A percentile compares a stretch with the other conserved stretches of the same genome.
phyloP scores from a whole-genome alignment of 768 basidiomycete genomes.

The Glaciozyma martinii region DNA sequence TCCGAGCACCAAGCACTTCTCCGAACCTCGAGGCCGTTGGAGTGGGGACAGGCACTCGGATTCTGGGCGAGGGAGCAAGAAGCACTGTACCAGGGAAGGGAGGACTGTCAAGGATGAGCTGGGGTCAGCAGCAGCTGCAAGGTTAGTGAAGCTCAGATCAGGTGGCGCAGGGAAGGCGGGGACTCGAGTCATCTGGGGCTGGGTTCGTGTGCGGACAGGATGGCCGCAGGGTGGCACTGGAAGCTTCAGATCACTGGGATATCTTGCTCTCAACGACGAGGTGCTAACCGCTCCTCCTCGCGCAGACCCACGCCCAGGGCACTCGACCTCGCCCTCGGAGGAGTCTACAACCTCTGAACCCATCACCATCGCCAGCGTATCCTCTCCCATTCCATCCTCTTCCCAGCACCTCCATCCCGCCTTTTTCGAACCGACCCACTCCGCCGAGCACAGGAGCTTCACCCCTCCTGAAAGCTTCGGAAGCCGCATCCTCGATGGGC shows the following conservation, averaged over 20 bases:
- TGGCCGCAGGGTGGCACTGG: no score
- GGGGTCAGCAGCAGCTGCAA: not conserved
- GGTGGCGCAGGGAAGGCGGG: not conserved
- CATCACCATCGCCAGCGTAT: not conserved
- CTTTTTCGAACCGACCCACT: not conserved
- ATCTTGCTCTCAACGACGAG: no score
- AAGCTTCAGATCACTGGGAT: not conserved
- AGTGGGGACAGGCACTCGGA: no score
- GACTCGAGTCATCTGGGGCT: not conserved
- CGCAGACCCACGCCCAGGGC: not conserved
- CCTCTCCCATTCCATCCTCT: not conserved
- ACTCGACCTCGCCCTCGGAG: not conserved
- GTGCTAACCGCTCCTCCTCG: not conserved
- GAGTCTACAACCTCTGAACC: not conserved
- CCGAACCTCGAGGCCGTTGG: no score
- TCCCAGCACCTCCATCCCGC: not conserved
- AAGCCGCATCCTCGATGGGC: constrained; percentile 1
- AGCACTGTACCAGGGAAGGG: not conserved
- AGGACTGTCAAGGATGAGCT: not conserved
- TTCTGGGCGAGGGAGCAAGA: not conserved
- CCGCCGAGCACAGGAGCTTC: not conserved
- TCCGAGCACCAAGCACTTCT: no score
- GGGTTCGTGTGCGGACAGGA: not conserved
- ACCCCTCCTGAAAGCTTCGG: not conserved
- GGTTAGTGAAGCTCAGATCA: not conserved